Conservation (phyloP, 148 eudicot genomes). For the Fagopyrum homotropicum region DNA sequence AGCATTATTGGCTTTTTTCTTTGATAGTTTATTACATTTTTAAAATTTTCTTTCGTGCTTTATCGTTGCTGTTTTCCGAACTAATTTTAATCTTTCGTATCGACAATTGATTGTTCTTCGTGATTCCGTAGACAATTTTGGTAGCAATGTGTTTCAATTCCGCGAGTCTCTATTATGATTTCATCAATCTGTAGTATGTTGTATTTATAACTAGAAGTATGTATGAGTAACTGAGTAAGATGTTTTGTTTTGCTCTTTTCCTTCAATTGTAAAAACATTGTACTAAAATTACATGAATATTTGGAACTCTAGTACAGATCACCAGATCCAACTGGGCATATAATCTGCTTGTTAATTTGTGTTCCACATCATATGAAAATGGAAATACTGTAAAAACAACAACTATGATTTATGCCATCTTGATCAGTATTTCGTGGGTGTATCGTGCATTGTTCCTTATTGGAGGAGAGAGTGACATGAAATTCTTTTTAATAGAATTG, state of each 20-base stretch:
- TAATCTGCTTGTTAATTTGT: too few relatives aligned
- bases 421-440: too few relatives aligned
- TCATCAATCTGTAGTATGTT: not conserved
- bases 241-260: not conserved
- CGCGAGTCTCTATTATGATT: not conserved
- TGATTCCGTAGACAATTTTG: not conserved
- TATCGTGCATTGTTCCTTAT: too few relatives aligned
- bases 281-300: too few relatives aligned
- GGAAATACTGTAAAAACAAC: too few relatives aligned
- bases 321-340: too few relatives aligned
- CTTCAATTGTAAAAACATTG: not conserved
- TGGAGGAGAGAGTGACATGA: too few relatives aligned
- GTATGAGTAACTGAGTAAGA: not conserved
- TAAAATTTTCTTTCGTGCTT: not conserved
- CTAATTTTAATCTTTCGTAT: not conserved
- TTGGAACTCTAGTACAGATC: too few relatives aligned
- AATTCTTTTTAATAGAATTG: too few relatives aligned
- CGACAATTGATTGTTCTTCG: not conserved
- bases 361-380: too few relatives aligned
- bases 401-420: too few relatives aligned
- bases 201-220: not conserved
- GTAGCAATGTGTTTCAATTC: not conserved
- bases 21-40: not conserved
- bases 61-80: not conserved
- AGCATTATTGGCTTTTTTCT: not conserved